Evolutionary conservation across 441 rosid genomes (phyloP), one percentile per base, ranked within the genome.

Genomic region (Erodium chrysanthum): DNA sequence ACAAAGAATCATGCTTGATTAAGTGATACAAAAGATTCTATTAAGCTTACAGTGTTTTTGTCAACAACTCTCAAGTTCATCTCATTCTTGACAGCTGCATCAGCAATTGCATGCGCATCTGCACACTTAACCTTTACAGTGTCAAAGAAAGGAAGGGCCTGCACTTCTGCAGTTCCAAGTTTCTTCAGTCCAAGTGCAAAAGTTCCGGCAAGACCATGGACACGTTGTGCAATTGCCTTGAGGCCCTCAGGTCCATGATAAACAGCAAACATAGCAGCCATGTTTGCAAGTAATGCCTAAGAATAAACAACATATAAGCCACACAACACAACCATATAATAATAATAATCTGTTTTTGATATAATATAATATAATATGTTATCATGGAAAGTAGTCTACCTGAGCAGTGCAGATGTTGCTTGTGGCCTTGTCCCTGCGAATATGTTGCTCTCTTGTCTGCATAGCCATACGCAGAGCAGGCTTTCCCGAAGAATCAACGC

Each of bases 361-460:
- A 64, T 65, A 66, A 5, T 66, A 72, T 12, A 61, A 23, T 69
- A 3, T 74, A 37, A 37, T 37, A 37, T 37, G 42, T n/a, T n/a
- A 48, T 11, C 20, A n/a, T 48, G 56, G 20, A 48, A n/a, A 48
- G 56, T n/a, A 48, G 12, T 83, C 81, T 84, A 91, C 98, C 78
- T 93, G 98, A 77, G 98, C 94, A 64, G 98, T 93, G 81, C 97
- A 93, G 83, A 93, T 93, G 87, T 93, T 93, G 84, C 97, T 89
- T 67, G 97, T 91, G 65, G 97, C 98, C 84, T 93, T 93, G 77
- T 91, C 98, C 80, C 98, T 85, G 67, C 97, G 89, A 70, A 93
- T 91, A 81, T 93, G 98, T 71, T 93, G 98, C 75, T 93, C 98
- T 75, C 98, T 85, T 3, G 98, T 93, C 79, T 93, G 98, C 98